These are phyloP conservation scores for Zygosaccharomyces sapae DNA, from an alignment of 1,139 yeast genomes.

Conservation along the genomic window DNA sequence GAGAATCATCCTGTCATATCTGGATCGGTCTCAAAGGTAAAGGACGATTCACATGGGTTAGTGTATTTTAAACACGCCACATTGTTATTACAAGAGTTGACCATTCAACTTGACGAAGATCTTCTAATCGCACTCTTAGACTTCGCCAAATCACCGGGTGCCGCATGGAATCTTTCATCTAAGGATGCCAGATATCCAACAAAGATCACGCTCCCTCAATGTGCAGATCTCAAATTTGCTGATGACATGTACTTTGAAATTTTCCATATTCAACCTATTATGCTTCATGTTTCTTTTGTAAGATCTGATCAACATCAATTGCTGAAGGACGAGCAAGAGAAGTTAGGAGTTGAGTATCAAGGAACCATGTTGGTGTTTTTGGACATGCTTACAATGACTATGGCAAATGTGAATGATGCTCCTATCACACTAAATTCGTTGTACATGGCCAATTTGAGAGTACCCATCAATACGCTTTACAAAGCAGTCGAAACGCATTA, in stretches of 20 bases:
- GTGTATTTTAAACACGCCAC: conserved; percentile 89
- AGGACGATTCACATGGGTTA: conserved; percentile 89
- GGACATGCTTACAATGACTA: conserved; percentile 90
- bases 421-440: conserved; percentile 87
- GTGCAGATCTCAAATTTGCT: conserved; percentile 53
- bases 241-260: conserved; percentile 88
- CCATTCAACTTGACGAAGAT: conserved; percentile 91
- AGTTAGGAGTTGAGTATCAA: conserved; percentile 52
- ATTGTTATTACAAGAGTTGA: conserved; percentile 78
- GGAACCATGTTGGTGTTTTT: conserved; percentile 70
- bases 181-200: conserved; percentile 42
- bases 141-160: conserved; percentile 68
- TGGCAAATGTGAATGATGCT: conserved; percentile 96
- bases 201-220: conserved; percentile 65
- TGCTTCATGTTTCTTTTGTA: conserved; percentile 83
- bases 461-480: conserved; percentile 69
- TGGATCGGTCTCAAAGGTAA: conserved; percentile 74
- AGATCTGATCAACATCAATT: conserved; percentile 77
- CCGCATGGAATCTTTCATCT: conserved; percentile 52
- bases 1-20: conserved; percentile 88
- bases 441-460: conserved; percentile 82
- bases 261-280: conserved; percentile 86
- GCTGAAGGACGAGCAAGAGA: conserved; percentile 40
- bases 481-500: conserved; percentile 81
- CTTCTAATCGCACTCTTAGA: conserved; percentile 80